phyloP scores from a whole-genome alignment of 106 monocot species.

The Ottelia alismoides region DNA sequence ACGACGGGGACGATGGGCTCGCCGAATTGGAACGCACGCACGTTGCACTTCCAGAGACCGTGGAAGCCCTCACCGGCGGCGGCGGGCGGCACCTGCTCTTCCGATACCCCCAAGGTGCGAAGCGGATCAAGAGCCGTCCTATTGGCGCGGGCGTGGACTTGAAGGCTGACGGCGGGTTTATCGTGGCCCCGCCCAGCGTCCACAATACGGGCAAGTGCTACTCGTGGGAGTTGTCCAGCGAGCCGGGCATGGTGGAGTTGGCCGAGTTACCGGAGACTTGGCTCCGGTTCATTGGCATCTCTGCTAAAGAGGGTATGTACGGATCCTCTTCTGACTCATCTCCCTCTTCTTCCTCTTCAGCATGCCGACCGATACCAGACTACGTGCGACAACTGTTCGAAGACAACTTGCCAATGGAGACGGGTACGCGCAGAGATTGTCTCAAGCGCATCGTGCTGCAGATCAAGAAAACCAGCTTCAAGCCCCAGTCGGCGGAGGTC shows the following conservation, averaged over 20 bases:
- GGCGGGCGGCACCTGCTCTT: neutral
- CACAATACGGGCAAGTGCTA: neutral
- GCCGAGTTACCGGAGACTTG: neutral
- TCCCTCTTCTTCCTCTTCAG: no score
- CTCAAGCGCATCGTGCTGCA: no score
- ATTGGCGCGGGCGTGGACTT: neutral
- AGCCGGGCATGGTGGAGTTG: neutral
- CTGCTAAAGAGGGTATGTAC: no score
- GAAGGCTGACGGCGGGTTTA: neutral
- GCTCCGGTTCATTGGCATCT: no score
- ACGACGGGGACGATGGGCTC: neutral
- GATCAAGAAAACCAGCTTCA: no score
- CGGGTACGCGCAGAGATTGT: no score
- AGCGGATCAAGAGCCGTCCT: neutral
- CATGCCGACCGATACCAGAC: no score
- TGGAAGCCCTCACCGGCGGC: neutral
- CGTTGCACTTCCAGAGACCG: neutral
- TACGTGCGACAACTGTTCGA: no score
- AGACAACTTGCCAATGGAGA: no score
- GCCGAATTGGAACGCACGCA: neutral
- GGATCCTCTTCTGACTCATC: no score
- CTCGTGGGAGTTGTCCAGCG: neutral
- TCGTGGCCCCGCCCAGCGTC: neutral
- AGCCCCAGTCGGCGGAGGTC: no score
- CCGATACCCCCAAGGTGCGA: neutral